Base-by-base conservation (phyloP, 2,329 filamentous ascomycete species). In the Verticillium nubilum region DNA sequence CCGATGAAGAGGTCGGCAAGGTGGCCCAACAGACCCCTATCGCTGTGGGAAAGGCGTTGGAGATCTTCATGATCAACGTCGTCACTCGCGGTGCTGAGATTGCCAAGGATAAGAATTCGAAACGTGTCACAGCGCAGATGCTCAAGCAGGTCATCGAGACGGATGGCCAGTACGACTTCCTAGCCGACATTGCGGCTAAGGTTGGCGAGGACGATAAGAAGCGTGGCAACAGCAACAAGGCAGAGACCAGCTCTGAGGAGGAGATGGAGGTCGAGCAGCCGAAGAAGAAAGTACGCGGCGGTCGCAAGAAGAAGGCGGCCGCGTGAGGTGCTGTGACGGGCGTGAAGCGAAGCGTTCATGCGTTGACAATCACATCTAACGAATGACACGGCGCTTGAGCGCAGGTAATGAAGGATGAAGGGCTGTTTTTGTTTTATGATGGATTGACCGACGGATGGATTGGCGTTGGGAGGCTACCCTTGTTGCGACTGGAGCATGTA, bases 1-100 rank as follows among this genome's bases (percentile, higher is more conserved):
- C 94, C 12, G 95, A 99, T 70, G 95, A 99, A 71, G 95, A 99
- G 72, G 93, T 99, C 0, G 95, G 95, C 63, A 99, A 99, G 77
- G 95, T 99, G 10, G 93, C 95, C 4, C 95, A 99, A 75, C 95
- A 98, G 62, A 97, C 95, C 0, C 94, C 94, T 17, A 96, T 97
- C 59, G 95, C 94, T 27, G 94, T 98, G 52, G 91, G 91, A 66
- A 97, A 97, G 79, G 95, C 95, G 17, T 82, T 99, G 6, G 95
- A 99, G 76, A 82, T 99, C 9, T 99, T 99, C 73, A 99, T 99
- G 95, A 92, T 98, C 63, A 88, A 91, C 50, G 83, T 99, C 59
- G 94, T 98, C 62, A 88, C 88, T 28, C 94, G 93, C 72, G 92
- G 93, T 60, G 92, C 95, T 54, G 86, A 89, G 57, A 87, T 97